Evolutionary conservation across 1,139 yeast species (phyloP), one percentile per base, ranked within the genome.

Genomic region (Kurtzmaniella quercitrusa): DNA sequence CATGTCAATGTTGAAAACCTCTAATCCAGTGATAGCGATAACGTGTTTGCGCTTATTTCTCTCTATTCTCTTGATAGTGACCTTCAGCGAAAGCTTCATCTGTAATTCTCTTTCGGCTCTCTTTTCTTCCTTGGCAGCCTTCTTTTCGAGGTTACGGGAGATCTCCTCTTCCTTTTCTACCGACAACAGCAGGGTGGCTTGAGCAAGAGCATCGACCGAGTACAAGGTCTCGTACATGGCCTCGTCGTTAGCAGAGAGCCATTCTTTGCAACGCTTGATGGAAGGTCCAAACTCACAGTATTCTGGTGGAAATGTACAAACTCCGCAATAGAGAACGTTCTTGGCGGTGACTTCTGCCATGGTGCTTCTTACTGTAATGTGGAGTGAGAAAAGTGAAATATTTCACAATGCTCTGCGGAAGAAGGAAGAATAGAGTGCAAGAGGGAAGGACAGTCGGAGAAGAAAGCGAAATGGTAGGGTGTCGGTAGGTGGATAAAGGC

Each of bases 271-370:
- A 59, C 89, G 80, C 58, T 83, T 84, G 63, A 85, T 74, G 36
- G 83, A 74, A 41, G 87, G 86, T 12, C 96, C 95, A 60, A 90
- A 91, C 61, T 91, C 98, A 68, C 98, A 91, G 66, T 83, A 91
- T 65, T 90, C 98, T 2, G 93, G 93, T 14, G 97, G 97, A 58
- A 80, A 83, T 1, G 90, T 67, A 63, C 98, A 91, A 9, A 90
- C 77, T 5, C 82, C 93, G 64, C 98, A 91, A 67, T 91, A 90
- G 11, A 76, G 56, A 16, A 82, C 75, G 24, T 66, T 55, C 53
- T 65, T 73, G 14, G 85, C 78, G 36, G 48, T 52, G 21, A 66
- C 57, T 52, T 67, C 71, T 6, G 73, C 49, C 76, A 70, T 70
- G 25, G 6, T 27, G 31, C 14, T 27, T 11, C 31, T 27, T 27